Conservation (phyloP, 179 eudicot species). For the Silene vulgaris region DNA sequence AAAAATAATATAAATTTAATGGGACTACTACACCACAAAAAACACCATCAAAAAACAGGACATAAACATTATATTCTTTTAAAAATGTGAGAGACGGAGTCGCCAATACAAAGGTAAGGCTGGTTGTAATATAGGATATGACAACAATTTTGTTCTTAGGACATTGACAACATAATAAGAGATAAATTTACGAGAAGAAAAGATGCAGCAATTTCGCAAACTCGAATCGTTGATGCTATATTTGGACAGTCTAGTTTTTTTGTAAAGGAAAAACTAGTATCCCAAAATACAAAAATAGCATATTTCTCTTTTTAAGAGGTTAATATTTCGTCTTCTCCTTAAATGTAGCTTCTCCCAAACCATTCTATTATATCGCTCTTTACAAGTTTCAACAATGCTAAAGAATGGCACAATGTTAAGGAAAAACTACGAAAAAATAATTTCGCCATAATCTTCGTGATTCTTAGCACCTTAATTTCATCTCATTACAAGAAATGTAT, state of each 20-base stretch:
- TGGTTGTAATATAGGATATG: slow-evolving; percentile 26
- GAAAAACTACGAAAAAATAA: neutral
- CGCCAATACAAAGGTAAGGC: neutral
- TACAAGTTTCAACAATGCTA: too few relatives aligned
- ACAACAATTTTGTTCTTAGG: slow-evolving; percentile 22
- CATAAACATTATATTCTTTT: slow-evolving; percentile 22
- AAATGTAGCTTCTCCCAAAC: neutral
- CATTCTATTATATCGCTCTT: too few relatives aligned
- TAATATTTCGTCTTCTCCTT: slow-evolving; percentile 2
- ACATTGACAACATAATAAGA: slow-evolving; percentile 10
- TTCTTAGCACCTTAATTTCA: neutral
- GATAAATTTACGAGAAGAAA: slow-evolving; percentile 5
- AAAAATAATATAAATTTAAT: neutral
- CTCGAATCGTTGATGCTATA: slow-evolving; percentile 17
- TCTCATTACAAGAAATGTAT: too few relatives aligned
- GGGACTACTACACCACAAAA: neutral
- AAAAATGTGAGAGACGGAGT: neutral
- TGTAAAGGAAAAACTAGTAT: neutral
- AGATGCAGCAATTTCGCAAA: slow-evolving; percentile 15
- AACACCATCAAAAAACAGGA: slow-evolving; percentile 24
- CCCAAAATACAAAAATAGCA: slow-evolving; percentile 19
- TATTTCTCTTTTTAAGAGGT: neutral
- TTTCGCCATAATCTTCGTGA: neutral
- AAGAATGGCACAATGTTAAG: neutral
- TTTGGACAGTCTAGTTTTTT: slow-evolving; percentile 20